Conservation (phyloP, 495 filamentous ascomycete species). For the Talaromyces ruber region DNA sequence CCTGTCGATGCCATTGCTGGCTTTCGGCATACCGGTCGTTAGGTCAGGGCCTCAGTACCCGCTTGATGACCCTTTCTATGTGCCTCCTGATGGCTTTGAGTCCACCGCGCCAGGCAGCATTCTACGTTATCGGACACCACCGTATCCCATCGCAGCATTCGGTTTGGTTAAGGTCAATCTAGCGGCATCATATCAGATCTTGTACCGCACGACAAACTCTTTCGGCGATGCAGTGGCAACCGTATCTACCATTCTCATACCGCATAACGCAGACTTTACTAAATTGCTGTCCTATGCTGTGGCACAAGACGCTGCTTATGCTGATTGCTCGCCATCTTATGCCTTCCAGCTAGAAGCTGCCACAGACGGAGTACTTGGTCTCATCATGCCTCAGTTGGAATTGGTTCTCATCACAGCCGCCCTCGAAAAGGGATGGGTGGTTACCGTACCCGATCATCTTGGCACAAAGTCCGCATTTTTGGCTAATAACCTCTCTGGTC, state of each 20-base stretch:
- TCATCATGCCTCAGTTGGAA: slow-evolving; percentile 15
- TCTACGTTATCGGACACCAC: slow-evolving; percentile 30
- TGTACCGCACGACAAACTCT: slow-evolving; percentile 42
- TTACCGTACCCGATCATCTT: slow-evolving; percentile 41
- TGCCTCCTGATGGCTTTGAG: slow-evolving; percentile 29
- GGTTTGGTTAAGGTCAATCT: slow-evolving; percentile 22
- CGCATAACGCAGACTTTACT: slow-evolving; percentile 18
- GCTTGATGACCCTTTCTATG: slow-evolving; percentile 37
- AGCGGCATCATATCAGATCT: slow-evolving; percentile 34
- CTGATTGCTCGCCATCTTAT: slow-evolving; percentile 17
- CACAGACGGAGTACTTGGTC: slow-evolving; percentile 12
- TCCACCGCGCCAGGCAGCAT: slow-evolving; percentile 28
- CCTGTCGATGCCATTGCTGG: background rate
- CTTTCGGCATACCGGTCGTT: background rate
- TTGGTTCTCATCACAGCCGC: slow-evolving; percentile 20
- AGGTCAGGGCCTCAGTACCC: background rate
- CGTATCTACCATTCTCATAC: slow-evolving; percentile 42
- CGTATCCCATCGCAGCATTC: slow-evolving; percentile 20
- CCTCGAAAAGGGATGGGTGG: slow-evolving; percentile 34
- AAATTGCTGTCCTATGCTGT: slow-evolving; percentile 37
- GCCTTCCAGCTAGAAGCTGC: slow-evolving; percentile 10
- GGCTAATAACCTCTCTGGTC: slow-evolving; percentile 31
- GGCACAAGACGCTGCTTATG: slow-evolving; percentile 32
- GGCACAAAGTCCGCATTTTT: slow-evolving; percentile 31
- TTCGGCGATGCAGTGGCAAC: slow-evolving; percentile 33